Conservation (phyloP, 768 basidiomycete genomes). For the Lactarius sp. region DNA sequence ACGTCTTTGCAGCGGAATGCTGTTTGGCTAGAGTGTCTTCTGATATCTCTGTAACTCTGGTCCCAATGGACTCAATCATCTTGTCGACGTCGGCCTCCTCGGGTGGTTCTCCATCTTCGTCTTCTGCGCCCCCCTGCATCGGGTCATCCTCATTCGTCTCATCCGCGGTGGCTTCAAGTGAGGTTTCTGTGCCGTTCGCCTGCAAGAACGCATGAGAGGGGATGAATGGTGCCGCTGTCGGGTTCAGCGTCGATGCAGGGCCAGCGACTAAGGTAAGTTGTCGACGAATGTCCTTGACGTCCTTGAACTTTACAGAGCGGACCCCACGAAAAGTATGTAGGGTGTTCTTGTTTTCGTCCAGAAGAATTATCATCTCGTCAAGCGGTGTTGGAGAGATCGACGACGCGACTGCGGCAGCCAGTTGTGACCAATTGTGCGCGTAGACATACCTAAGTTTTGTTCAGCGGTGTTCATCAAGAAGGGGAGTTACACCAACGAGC, state of each 20-base stretch:
- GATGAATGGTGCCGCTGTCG: constrained; percentile 12
- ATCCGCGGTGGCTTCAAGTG: not conserved
- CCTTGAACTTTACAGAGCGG: constrained; percentile 10
- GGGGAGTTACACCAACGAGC: not conserved
- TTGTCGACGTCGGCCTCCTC: constrained; percentile 2
- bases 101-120: constrained; percentile 13
- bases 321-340: not conserved
- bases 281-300: constrained; percentile 2
- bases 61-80: constrained; percentile 15
- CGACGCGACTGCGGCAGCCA: not conserved
- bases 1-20: constrained; percentile 5
- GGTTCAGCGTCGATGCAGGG: constrained; percentile 11
- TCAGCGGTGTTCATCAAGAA: not conserved
- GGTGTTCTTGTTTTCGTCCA: not conserved
- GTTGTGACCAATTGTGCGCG: not conserved
- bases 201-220: constrained; percentile 1
- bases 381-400: constrained; percentile 14
- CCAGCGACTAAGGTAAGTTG: constrained; percentile 13
- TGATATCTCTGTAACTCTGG: not conserved
- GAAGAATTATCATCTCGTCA: constrained; percentile 19
- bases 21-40: not conserved
- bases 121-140: not conserved
- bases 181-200: not conserved
- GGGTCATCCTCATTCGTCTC: not conserved
- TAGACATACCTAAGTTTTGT: constrained; percentile 12